Evolutionary conservation across 1,139 yeast species (phyloP).

Genomic region (Zygosaccharomyces sapae): DNA sequence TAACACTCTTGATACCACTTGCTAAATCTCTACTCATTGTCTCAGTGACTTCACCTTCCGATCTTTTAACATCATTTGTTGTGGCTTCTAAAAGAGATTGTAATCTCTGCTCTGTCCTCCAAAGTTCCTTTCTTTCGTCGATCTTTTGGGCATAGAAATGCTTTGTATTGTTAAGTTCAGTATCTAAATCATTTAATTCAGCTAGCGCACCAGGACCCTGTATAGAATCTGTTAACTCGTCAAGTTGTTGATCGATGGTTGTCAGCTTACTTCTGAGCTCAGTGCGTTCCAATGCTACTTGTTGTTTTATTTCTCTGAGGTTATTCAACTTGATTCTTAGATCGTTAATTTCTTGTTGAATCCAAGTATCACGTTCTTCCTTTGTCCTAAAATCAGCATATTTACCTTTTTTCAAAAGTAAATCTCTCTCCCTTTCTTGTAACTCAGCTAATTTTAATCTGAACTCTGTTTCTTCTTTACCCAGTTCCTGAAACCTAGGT

Average conservation of each 20-base stretch:
- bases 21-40: constrained; percentile 73
- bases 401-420: constrained; percentile 73
- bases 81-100: constrained; percentile 55
- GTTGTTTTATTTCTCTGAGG: constrained; percentile 17
- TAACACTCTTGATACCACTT: constrained; percentile 65
- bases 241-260: constrained; percentile 30
- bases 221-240: constrained; percentile 40
- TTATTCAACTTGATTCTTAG: constrained; percentile 35
- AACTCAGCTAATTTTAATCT: constrained; percentile 44
- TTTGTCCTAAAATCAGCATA: constrained; percentile 54
- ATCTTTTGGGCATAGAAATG: constrained; percentile 43
- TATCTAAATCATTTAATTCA: constrained; percentile 34
- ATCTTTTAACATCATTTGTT: constrained; percentile 50
- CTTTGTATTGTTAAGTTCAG: constrained; percentile 39
- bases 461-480: constrained; percentile 41
- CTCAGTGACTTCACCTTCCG: constrained; percentile 58
- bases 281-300: constrained; percentile 21
- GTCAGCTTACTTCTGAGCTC: constrained; percentile 22
- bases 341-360: constrained; percentile 45
- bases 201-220: constrained; percentile 37
- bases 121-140: constrained; percentile 65
- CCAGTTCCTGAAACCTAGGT: constrained; percentile 45
- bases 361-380: constrained; percentile 66
- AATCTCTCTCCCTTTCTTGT: constrained; percentile 54
- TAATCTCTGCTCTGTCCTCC: constrained; percentile 75